Evolutionary conservation across 176 grass and related monocot genomes (phyloP), one percentile per base, ranked within the genome.

Genomic region (Cenchrus fungigraminus): DNA sequence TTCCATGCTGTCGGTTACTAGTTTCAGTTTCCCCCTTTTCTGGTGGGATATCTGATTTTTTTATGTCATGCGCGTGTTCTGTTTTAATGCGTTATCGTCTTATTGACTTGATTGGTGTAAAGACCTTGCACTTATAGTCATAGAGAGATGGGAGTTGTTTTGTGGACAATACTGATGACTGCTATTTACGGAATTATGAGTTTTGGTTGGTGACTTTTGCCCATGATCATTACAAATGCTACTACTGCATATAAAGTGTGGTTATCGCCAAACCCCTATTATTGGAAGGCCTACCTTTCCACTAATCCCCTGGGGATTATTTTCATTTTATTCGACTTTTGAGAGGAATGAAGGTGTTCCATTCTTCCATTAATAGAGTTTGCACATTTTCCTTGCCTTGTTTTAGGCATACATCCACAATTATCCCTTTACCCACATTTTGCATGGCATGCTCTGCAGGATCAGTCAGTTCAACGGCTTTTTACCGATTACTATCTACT

Each of bases 171-270:
- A 19, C 25, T 70, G 34, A 50, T n/a, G 51, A 40, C 1, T 61
- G 8, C 15, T 40, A 73, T 50, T 73, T 20, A 25, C 52, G 51
- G 14, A 40, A 40, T 40, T 77, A 64, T 19, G 29, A 25, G 22
- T 83, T 78, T 78, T 55, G 8, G 65, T 52, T 44, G 20, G 52
- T 78, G 5, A 19, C 1, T 10, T 42, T 42, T 81, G 50, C 51
- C 56, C 66, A 8, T 13, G 60, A 55, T 84, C 66, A 66, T 17
- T 71, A 78, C 3, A n/a, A 81, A 20, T 66, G 47, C 9, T 80
- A 53, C 78, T 65, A 58, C 25, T 25, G 25, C 25, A 25, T 19
- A 42, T 76, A 43, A 22, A 2, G 50, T 0, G 19, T 69, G 16
- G 6, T 5, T 68, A 56, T 68, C 5, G 13, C 34, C 9, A 5